Conservation (phyloP, 2,329 filamentous ascomycete species). For the Aspergillus ustus region DNA sequence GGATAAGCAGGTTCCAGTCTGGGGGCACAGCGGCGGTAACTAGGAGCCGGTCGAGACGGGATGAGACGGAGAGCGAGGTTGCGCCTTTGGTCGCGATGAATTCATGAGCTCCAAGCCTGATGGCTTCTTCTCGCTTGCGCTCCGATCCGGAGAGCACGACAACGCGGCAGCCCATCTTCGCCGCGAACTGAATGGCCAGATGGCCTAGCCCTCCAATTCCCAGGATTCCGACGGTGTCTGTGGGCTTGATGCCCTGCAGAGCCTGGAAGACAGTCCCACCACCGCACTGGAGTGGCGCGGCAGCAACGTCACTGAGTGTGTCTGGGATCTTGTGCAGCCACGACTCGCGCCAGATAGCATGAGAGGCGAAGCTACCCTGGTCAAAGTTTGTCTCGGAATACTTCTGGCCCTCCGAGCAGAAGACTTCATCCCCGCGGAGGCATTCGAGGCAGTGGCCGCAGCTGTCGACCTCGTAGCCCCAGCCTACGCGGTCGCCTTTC, state of each 20-base stretch:
- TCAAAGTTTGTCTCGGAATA: conserved; percentile 40
- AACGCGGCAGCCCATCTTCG: conserved; percentile 68
- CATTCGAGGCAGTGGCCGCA: conserved; percentile 41
- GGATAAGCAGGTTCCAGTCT: conserved; percentile 38
- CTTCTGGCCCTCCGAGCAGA: conserved; percentile 36
- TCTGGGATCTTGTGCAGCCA: conserved; percentile 43
- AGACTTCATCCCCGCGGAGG: conserved; percentile 22
- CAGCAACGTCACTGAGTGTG: conserved; percentile 29
- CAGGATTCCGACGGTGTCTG: conserved; percentile 70
- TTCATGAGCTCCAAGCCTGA: conserved; percentile 61
- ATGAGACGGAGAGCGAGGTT: neutral
- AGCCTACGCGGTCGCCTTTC: conserved; percentile 46
- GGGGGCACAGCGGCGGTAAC: conserved; percentile 39
- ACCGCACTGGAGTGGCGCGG: conserved; percentile 42
- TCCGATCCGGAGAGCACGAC: conserved; percentile 36
- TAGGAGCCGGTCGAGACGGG: conserved; percentile 32
- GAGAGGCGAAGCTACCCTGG: conserved; percentile 40
- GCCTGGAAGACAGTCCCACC: conserved; percentile 56
- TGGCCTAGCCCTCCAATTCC: conserved; percentile 75
- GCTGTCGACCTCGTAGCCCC: conserved; percentile 39
- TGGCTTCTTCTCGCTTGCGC: conserved; percentile 33
- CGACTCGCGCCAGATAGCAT: conserved; percentile 43
- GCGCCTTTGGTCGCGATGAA: conserved; percentile 62
- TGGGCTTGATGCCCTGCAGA: conserved; percentile 64
- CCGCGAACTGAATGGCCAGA: conserved; percentile 70